Base-by-base conservation (phyloP, 306 rosid species). In the Chamaecrista fasciculata region DNA sequence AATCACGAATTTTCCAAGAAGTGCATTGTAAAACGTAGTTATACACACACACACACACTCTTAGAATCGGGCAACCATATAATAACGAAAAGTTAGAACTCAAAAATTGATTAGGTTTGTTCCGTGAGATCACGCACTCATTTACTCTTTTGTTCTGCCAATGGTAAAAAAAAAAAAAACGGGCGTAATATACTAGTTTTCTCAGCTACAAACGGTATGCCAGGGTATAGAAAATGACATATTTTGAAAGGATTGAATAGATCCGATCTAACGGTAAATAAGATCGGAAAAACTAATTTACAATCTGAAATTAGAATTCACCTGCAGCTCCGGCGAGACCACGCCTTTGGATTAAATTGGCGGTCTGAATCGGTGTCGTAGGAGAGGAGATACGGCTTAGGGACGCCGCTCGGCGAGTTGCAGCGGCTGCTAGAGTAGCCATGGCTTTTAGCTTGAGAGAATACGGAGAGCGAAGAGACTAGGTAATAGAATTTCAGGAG, bases 291-390 rank as follows among this genome's bases (percentile, higher is more conserved):
- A 71, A 19, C 24, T 31, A 72, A 71, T 23, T 11, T 50, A 10
- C 15, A 67, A 14, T 1, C 43, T 6, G 16, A 40, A 73, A 49
- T 6, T 7, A 8, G 12, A 42, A 36, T 50, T 70, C 61, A 87
- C 99, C 98, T 23, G 98, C 91, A 11, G 96, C 86, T 65, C 88
- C 95, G 72, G 99, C 88, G 4, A 95, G 89, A 37, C 84, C 88
- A 8, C 99, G 99, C 24, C 91, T 83, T 36, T 81, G 95, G 81
- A 89, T 62, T 31, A 87, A 73, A 26, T 55, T 77, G 42, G 84
- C 21, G 20, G 82, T 52, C 75, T 76, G 91, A 63, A 78, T 42
- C 24, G 89, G 75, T 0, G 77, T 34, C 47, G 75, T 86, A 28
- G 87, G 48, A 36, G 90, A 29, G 47, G 97, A 80, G 28, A 81